Conservation (phyloP, 495 filamentous ascomycete species). For the Penicillium diatomitis region DNA sequence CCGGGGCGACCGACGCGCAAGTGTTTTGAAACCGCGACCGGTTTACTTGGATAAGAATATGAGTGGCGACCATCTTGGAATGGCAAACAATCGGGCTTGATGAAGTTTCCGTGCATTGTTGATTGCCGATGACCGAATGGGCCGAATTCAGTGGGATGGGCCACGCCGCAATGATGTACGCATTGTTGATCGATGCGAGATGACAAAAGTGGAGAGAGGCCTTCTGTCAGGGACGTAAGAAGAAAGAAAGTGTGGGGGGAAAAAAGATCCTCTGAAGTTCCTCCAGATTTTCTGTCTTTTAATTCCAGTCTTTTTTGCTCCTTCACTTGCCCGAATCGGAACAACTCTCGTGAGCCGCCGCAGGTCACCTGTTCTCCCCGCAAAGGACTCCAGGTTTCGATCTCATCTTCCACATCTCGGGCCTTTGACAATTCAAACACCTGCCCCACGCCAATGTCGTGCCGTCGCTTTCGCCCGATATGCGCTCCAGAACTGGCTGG, state of each 20-base stretch:
- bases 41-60: not conserved
- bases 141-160: too few species aligned
- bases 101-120: too few species aligned
- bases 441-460: constrained; percentile 19
- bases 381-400: constrained; percentile 21
- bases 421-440: not conserved
- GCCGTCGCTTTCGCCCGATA: constrained; percentile 28
- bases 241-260: not conserved
- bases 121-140: too few species aligned
- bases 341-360: constrained; percentile 1
- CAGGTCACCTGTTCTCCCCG: constrained; percentile 20
- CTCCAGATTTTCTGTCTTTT: not conserved
- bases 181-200: not conserved
- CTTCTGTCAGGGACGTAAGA: not conserved
- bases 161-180: too few species aligned
- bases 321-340: constrained; percentile 2
- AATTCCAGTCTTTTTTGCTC: not conserved
- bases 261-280: not conserved
- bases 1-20: not conserved
- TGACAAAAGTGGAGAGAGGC: not conserved
- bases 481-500: constrained; percentile 47
- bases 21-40: too few species aligned
- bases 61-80: not conserved
- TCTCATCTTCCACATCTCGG: constrained; percentile 4
- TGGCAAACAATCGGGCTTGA: not conserved